phyloP scores from a whole-genome alignment of 768 basidiomycete genomes.

The Lactarius indigo region DNA sequence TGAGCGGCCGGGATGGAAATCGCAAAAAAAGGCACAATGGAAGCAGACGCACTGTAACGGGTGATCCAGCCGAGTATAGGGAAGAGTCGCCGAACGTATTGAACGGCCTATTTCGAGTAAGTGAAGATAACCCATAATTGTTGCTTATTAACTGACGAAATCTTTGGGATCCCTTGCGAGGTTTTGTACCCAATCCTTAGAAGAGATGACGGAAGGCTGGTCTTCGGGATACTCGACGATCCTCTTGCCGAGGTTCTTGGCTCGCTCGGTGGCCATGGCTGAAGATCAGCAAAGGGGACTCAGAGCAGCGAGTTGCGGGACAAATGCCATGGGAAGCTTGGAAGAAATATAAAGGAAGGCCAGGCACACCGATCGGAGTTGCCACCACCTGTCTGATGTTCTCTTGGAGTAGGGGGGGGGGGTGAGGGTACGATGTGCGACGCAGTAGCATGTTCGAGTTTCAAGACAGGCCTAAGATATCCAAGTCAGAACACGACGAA shows the following conservation, averaged over 20 bases:
- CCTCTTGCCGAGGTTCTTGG: constrained; percentile 52
- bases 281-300: constrained; percentile 11
- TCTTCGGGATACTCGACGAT: constrained; percentile 60
- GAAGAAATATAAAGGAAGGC: constrained; percentile 6
- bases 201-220: constrained; percentile 55
- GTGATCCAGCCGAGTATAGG: constrained; percentile 84
- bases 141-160: constrained; percentile 39
- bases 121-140: constrained; percentile 5
- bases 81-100: constrained; percentile 73
- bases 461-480: not conserved
- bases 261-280: constrained; percentile 36
- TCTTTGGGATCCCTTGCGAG: constrained; percentile 45
- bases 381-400: not conserved
- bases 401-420: not conserved
- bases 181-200: constrained; percentile 48
- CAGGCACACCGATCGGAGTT: not conserved
- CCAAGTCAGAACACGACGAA: not conserved
- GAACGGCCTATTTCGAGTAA: constrained; percentile 41
- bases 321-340: not conserved
- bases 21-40: not conserved
- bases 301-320: not conserved
- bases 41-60: constrained; percentile 66
- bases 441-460: not conserved
- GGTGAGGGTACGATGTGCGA: not conserved
- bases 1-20: not conserved